A percentile compares a stretch with the other conserved stretches of the same genome.
Conservation (phyloP, 2,329 filamentous ascomycete genomes). For the Aspergillus cejpii region DNA sequence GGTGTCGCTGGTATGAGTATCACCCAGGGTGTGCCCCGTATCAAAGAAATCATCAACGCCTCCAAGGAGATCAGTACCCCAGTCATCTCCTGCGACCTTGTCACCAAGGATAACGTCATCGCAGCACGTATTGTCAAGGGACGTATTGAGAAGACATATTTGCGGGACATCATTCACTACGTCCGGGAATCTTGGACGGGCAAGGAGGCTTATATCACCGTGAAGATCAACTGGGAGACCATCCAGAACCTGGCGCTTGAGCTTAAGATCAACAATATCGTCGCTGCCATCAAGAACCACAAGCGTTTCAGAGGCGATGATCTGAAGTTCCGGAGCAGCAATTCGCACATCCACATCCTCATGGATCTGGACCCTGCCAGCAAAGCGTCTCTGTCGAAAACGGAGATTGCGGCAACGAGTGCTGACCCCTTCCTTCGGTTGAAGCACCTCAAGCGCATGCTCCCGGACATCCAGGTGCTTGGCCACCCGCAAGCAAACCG, state of each 20-base stretch:
- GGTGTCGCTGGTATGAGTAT: constrained; percentile 99
- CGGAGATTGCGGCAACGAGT: constrained; percentile 40
- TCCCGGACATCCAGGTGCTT: constrained; percentile 79
- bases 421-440: constrained; percentile 53
- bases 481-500: constrained; percentile 80
- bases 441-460: constrained; percentile 72
- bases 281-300: constrained; percentile 66
- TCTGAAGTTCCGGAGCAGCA: constrained; percentile 50
- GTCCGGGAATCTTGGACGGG: constrained; percentile 86
- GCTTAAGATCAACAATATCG: constrained; percentile 66
- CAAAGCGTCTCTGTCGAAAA: constrained; percentile 35
- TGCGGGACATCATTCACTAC: constrained; percentile 71
- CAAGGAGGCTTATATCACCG: constrained; percentile 65
- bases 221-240: constrained; percentile 73
- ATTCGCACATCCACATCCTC: constrained; percentile 62
- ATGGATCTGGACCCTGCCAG: constrained; percentile 47
- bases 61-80: constrained; percentile 91
- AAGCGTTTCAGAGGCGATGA: constrained; percentile 67
- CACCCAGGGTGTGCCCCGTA: constrained; percentile 97
- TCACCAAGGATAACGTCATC: constrained; percentile 66
- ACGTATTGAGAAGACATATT: constrained; percentile 88
- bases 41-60: constrained; percentile 99
- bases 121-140: constrained; percentile 88
- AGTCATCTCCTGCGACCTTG: constrained; percentile 78
- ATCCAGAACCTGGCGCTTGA: constrained; percentile 77